A percentile compares a stretch with the other conserved stretches of the same genome.
These are phyloP conservation scores for Verticillium nubilum DNA, from an alignment of 2,329 filamentous ascomycete species.

Conservation along the genomic window DNA sequence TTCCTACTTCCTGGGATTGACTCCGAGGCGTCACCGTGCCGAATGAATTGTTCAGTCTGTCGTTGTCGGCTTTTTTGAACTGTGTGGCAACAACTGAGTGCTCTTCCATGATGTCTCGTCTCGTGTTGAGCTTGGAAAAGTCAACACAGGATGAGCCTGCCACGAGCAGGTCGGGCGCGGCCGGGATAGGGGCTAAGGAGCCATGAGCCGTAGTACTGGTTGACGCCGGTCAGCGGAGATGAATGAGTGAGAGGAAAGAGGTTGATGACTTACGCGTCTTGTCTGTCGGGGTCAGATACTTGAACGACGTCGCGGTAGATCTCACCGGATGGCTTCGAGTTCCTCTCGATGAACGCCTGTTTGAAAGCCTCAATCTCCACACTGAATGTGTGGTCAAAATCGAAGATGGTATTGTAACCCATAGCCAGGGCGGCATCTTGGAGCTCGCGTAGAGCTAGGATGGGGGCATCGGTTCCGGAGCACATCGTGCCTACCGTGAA, in stretches of 20 bases:
- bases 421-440: slow-evolving; percentile 30
- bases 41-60: not conserved
- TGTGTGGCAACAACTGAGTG: slow-evolving; percentile 46
- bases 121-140: slow-evolving; percentile 59
- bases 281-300: slow-evolving; percentile 31
- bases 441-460: slow-evolving; percentile 59
- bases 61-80: slow-evolving; percentile 23
- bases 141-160: slow-evolving; percentile 74
- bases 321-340: slow-evolving; percentile 40
- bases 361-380: slow-evolving; percentile 60
- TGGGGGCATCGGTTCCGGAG: slow-evolving; percentile 71
- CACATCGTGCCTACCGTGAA: slow-evolving; percentile 64
- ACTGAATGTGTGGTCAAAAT: slow-evolving; percentile 52
- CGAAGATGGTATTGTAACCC: slow-evolving; percentile 27
- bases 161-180: slow-evolving; percentile 57
- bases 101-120: slow-evolving; percentile 38
- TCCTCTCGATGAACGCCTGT: slow-evolving; percentile 58
- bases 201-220: slow-evolving; percentile 63
- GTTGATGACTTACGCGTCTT: slow-evolving; percentile 35
- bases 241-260: not conserved
- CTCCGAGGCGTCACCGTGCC: slow-evolving; percentile 19
- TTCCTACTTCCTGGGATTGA: slow-evolving; percentile 49
- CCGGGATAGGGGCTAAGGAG: slow-evolving; percentile 48
- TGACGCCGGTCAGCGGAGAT: slow-evolving; percentile 9
- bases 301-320: slow-evolving; percentile 58